Base-by-base conservation (phyloP, 2,329 filamentous ascomycete species). In the Xylaria sp. region DNA sequence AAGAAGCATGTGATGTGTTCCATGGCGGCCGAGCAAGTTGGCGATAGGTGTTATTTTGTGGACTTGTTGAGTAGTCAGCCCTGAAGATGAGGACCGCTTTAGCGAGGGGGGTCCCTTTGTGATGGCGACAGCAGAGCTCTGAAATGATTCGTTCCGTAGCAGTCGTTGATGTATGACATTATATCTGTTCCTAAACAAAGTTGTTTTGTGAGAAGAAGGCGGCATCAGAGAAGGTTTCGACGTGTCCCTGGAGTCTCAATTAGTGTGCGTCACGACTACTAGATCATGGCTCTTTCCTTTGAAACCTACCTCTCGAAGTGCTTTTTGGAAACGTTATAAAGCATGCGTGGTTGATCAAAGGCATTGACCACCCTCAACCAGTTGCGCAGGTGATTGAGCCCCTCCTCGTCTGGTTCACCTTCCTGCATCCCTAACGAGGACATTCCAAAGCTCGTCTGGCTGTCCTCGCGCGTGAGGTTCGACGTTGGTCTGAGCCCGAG, bases 91-190 rank as follows among this genome's bases (percentile, higher is more conserved):
- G 8, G 89, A 89, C 50, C 87, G 85, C 71, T 85, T 86, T 1
- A 90, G 81, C 1, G 86, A 84, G 25, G 84, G 82, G n/a, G 82
- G 81, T 60, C 83, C 80, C 57, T 86, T 86, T 15, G 87, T 86
- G 1, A 87, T 86, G 8, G 91, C 88, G 65, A 97, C 90, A 23
- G 91, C 86, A 0, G 94, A 94, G 23, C 90, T 90, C 79, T 98
- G 94, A 75, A 99, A 99, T 23, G 93, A 91, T 80, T 98, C 94
- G 78, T 98, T 98, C 58, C 96, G 91, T 50, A 98, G 87, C 20
- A 98, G 88, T 20, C 96, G 91, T 80, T 98, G 95, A 79, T 98
- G 92, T 60, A 98, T 91, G 64, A 98, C 88, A 75, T 97, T 92
- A 80, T 97, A 98, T 71, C 94, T 89, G 79, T 98, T 94, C 73